phyloP scores from a whole-genome alignment of 176 grass and related monocot species.

The Cenchrus americanus region DNA sequence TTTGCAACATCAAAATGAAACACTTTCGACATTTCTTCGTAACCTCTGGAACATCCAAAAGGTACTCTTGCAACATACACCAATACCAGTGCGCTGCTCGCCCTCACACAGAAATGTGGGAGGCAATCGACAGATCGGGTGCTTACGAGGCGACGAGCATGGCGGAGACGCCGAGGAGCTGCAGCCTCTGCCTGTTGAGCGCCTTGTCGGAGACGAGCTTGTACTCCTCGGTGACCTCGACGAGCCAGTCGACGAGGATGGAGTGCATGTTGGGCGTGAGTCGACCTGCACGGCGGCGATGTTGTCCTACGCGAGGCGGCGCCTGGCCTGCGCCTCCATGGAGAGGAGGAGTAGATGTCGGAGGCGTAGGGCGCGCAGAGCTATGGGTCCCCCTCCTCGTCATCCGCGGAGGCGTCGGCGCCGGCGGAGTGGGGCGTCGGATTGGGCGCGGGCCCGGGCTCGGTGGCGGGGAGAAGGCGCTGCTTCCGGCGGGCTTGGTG shows the following conservation, averaged over 20 bases:
- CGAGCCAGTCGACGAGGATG: conserved; percentile 88
- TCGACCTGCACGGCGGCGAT: conserved; percentile 59
- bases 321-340: conserved; percentile 60
- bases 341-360: conserved; percentile 75
- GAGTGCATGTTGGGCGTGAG: conserved; percentile 60
- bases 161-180: conserved; percentile 69
- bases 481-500: conserved; percentile 17
- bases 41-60: no score
- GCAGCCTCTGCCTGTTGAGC: conserved; percentile 51
- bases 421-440: neutral
- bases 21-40: no score
- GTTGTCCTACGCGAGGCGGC: conserved; percentile 54
- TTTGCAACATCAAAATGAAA: no score
- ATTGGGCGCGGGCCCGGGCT: neutral
- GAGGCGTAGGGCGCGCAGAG: conserved; percentile 56
- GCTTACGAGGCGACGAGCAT: conserved; percentile 84
- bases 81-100: no score
- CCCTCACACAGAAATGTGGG: neutral
- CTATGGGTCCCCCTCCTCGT: conserved; percentile 47
- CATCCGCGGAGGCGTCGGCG: neutral
- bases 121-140: neutral
- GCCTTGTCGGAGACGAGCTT: conserved; percentile 60
- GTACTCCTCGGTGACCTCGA: conserved; percentile 74
- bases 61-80: no score
- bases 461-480: neutral